Evolutionary conservation across 192 early-diverging fungal species (phyloP).

Genomic region (Coemansia sp.): DNA sequence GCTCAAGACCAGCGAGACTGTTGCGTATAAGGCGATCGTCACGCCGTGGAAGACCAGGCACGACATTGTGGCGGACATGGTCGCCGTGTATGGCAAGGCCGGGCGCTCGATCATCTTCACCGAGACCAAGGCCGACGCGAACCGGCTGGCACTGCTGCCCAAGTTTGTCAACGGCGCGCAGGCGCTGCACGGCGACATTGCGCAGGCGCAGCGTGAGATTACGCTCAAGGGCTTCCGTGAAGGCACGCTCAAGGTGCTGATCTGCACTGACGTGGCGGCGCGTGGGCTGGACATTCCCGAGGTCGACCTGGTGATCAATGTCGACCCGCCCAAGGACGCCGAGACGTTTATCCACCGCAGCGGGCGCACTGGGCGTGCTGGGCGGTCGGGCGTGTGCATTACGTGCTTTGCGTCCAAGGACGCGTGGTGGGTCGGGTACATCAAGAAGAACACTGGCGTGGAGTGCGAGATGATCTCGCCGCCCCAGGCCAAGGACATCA

Average conservation of each 20-base stretch:
- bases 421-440: constrained; percentile 78
- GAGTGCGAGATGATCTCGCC: constrained; percentile 78
- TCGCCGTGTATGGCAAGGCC: constrained; percentile 84
- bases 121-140: constrained; percentile 90
- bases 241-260: constrained; percentile 88
- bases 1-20: constrained; percentile 87
- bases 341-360: constrained; percentile 96
- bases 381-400: constrained; percentile 84
- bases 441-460: constrained; percentile 79
- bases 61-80: constrained; percentile 93
- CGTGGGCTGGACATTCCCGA: constrained; percentile 97
- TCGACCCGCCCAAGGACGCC: constrained; percentile 91
- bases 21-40: constrained; percentile 84
- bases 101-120: constrained; percentile 93
- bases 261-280: constrained; percentile 94
- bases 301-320: constrained; percentile 97
- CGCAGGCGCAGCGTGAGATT: constrained; percentile 84
- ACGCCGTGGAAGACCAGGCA: constrained; percentile 88
- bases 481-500: constrained; percentile 90
- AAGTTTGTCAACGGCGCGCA: constrained; percentile 83
- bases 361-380: constrained; percentile 94
- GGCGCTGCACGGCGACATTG: constrained; percentile 89
- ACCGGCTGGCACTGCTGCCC: constrained; percentile 80
- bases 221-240: constrained; percentile 95
- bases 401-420: constrained; percentile 92